Evolutionary conservation across 2,329 filamentous ascomycete genomes (phyloP).

Genomic region (Daldinia sp.): DNA sequence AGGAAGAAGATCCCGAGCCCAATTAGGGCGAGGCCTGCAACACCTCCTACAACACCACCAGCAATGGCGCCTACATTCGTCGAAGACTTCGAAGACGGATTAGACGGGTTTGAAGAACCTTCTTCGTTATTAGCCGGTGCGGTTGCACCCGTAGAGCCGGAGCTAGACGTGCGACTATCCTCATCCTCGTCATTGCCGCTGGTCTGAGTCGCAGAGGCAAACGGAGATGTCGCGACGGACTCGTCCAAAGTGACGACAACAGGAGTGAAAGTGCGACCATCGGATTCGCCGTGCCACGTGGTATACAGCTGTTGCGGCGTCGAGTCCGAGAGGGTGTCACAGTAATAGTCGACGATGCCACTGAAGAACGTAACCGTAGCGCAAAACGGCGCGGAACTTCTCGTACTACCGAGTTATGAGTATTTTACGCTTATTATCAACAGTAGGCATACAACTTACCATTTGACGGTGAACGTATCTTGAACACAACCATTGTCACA

Average conservation of each 20-base stretch:
- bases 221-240: conserved; percentile 14
- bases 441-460: conserved; percentile 52
- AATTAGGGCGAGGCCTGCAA: conserved; percentile 57
- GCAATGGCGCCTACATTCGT: conserved; percentile 59
- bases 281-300: conserved; percentile 56
- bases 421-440: conserved; percentile 35
- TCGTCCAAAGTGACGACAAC: conserved; percentile 36
- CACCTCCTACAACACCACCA: conserved; percentile 62
- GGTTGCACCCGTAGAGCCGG: conserved; percentile 2
- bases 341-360: conserved; percentile 60
- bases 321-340: conserved; percentile 52
- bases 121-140: conserved; percentile 1
- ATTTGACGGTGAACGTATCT: conserved; percentile 60
- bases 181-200: conserved; percentile 5
- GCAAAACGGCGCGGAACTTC: conserved; percentile 55
- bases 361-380: conserved; percentile 59
- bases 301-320: conserved; percentile 55
- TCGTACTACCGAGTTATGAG: conserved; percentile 51
- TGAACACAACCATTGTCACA: conserved; percentile 58
- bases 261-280: conserved; percentile 49
- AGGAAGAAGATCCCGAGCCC: conserved; percentile 57
- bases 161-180: neutral
- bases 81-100: conserved; percentile 40
- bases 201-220: conserved; percentile 17
- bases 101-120: conserved; percentile 12